Evolutionary conservation across 108 stramenopile genomes (phyloP).

Genomic region (Nitzschia inconspicua): DNA sequence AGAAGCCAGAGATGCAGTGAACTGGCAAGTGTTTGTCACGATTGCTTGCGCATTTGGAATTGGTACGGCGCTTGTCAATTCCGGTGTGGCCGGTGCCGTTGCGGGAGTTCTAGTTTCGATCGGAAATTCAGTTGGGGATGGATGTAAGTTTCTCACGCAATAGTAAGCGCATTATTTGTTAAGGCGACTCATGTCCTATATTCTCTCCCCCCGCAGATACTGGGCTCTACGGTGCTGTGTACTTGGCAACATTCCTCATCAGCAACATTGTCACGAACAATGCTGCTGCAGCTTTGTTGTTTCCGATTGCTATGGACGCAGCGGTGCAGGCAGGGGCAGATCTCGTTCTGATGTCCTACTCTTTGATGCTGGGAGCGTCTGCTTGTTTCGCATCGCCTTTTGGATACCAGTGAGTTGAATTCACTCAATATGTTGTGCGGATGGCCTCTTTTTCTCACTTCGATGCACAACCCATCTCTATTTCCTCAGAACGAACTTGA

Average conservation of each 20-base stretch:
- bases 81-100: conserved; percentile 68
- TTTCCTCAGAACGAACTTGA: conserved; percentile 54
- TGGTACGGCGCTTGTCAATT: conserved; percentile 70
- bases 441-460: not conserved
- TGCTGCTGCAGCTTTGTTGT: conserved; percentile 84
- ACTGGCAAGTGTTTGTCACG: conserved; percentile 81
- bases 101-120: conserved; percentile 54
- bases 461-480: not conserved
- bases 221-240: conserved; percentile 79
- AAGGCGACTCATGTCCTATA: not conserved
- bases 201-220: conserved; percentile 7
- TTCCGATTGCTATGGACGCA: conserved; percentile 80
- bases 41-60: conserved; percentile 84
- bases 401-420: conserved; percentile 50
- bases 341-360: conserved; percentile 61
- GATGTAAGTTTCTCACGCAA: conserved; percentile 38
- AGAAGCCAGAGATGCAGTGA: conserved; percentile 75
- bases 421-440: not conserved
- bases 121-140: conserved; percentile 52
- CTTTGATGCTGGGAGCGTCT: conserved; percentile 78
- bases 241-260: conserved; percentile 80
- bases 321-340: conserved; percentile 64
- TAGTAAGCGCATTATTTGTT: too few species aligned
- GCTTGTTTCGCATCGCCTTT: conserved; percentile 82
- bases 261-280: conserved; percentile 84